phyloP scores from a whole-genome alignment of 1,139 yeast species.

The Meyerozyma carpophila region DNA sequence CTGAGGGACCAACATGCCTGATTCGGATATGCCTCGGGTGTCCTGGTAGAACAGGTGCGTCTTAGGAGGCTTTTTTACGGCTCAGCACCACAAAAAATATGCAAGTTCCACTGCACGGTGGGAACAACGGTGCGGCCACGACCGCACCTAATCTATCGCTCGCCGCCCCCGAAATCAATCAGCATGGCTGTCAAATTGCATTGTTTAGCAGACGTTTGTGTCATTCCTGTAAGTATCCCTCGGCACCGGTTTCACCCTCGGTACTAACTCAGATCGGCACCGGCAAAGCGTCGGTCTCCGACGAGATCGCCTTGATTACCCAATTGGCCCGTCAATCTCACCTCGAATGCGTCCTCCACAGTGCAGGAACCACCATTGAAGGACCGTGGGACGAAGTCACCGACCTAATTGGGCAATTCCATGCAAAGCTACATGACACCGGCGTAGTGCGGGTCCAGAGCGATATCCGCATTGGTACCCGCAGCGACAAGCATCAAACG shows the following conservation, averaged over 20 bases:
- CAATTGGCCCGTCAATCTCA: slow-evolving; percentile 54
- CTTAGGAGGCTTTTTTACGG: not conserved
- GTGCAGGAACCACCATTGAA: slow-evolving; percentile 87
- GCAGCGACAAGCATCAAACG: slow-evolving; percentile 61
- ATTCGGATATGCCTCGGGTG: not conserved
- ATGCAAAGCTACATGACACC: slow-evolving; percentile 58
- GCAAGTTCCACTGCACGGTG: no score
- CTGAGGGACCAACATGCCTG: no score
- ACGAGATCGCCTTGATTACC: slow-evolving; percentile 69
- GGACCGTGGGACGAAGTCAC: slow-evolving; percentile 92
- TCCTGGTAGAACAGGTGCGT: not conserved
- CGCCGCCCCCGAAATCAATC: not conserved
- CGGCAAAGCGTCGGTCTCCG: slow-evolving; percentile 68
- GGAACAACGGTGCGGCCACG: no score
- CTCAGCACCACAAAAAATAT: no score
- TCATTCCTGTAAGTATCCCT: slow-evolving; percentile 57
- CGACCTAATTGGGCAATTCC: slow-evolving; percentile 73
- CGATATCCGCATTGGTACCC: slow-evolving; percentile 81
- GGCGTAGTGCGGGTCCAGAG: slow-evolving; percentile 78
- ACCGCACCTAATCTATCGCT: not conserved
- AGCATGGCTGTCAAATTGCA: slow-evolving; percentile 41
- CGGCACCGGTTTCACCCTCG: not conserved
- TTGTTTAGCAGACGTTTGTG: slow-evolving; percentile 78
- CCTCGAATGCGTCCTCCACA: slow-evolving; percentile 66
- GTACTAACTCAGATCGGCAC: slow-evolving; percentile 62